Evolutionary conservation across 305 asterid genomes (phyloP).

Genomic region (Fraxinus greggii): DNA sequence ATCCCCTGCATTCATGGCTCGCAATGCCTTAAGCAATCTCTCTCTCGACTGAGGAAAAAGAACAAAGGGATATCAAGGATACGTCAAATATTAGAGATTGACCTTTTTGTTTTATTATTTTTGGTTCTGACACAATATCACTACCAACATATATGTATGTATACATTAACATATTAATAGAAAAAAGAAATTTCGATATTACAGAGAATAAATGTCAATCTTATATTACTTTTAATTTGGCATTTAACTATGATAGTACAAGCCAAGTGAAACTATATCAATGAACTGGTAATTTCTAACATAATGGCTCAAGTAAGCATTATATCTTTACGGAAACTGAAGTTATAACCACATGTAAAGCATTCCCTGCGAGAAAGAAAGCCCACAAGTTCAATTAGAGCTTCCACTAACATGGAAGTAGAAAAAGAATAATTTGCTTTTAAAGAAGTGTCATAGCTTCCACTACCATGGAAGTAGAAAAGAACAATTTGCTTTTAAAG

Average conservation of each 20-base stretch:
- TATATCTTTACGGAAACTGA: background rate
- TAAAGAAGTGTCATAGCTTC: background rate
- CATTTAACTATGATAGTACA: background rate
- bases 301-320: background rate
- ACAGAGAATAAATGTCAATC: background rate
- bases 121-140: background rate
- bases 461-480: background rate
- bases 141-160: background rate
- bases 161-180: background rate
- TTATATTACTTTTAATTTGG: background rate
- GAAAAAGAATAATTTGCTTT: background rate
- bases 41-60: constrained; percentile 70
- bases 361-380: background rate
- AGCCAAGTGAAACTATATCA: background rate
- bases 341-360: background rate
- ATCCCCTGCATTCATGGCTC: constrained; percentile 95
- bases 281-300: background rate
- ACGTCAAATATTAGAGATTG: background rate
- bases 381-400: background rate
- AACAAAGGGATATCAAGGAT: background rate
- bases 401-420: background rate
- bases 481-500: background rate
- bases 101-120: background rate
- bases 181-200: background rate
- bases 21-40: constrained; percentile 72